These are phyloP conservation scores for Thuidium tamariscinum DNA, from an alignment of 225 moss, liverwort and hornwort species.

Conservation along the genomic window DNA sequence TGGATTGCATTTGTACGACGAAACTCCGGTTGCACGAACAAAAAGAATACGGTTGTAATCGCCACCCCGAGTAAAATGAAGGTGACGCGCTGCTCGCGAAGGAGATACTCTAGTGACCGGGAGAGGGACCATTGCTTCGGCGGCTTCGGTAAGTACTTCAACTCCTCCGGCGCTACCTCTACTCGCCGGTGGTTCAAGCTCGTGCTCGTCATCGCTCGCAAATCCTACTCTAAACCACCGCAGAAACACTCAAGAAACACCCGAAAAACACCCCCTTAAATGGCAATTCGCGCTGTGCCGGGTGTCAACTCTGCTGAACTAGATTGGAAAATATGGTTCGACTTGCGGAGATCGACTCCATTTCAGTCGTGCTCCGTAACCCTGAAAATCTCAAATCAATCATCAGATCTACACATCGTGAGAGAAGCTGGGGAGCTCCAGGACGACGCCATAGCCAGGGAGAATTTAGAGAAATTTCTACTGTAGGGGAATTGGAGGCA, in stretches of 20 bases:
- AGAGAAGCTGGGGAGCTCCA: not conserved
- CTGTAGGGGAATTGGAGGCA: too few relatives aligned
- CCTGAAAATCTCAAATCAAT: not conserved
- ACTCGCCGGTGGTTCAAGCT: constrained; percentile 36
- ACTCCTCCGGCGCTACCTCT: not conserved
- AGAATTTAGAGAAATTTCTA: too few relatives aligned
- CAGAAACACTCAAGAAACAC: not conserved
- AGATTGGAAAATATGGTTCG: not conserved
- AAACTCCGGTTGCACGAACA: constrained; percentile 19
- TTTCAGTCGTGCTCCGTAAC: not conserved
- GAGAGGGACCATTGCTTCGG: constrained; percentile 15
- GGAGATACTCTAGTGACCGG: constrained; percentile 18
- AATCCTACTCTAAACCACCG: not conserved
- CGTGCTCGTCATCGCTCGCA: constrained; percentile 1
- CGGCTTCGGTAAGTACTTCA: constrained; percentile 14
- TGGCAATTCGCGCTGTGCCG: not conserved
- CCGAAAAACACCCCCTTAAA: not conserved
- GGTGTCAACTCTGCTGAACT: not conserved
- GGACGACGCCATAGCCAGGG: not conserved
- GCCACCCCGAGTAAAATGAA: constrained; percentile 25
- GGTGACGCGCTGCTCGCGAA: constrained; percentile 29
- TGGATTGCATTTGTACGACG: not conserved
- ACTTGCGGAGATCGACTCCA: too few relatives aligned
- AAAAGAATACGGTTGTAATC: constrained; percentile 18
- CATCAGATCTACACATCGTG: not conserved